Conservation (phyloP, 768 basidiomycete species). For the Vishniacozyma victoriae region DNA sequence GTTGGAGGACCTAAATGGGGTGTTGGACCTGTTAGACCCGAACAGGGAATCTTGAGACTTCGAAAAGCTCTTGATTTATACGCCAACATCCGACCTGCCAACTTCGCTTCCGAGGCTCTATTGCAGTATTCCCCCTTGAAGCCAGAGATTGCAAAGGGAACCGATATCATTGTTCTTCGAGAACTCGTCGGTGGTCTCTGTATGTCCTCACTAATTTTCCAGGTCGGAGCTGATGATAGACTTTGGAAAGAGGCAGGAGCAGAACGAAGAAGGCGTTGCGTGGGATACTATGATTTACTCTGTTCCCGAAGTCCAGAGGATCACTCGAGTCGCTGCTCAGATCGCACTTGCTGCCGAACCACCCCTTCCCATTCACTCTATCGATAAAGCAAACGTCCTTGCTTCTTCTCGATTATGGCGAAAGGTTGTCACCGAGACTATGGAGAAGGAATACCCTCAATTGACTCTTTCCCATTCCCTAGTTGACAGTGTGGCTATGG, state of each 20-base stretch:
- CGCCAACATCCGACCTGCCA: constrained; percentile 95
- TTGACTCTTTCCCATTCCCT: constrained; percentile 81
- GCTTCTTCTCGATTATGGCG: constrained; percentile 92
- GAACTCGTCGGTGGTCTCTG: constrained; percentile 92
- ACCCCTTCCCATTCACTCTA: constrained; percentile 79
- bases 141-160: constrained; percentile 68
- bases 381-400: constrained; percentile 98
- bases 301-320: constrained; percentile 81
- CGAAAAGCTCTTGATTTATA: constrained; percentile 91
- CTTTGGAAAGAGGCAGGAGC: constrained; percentile 89
- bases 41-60: constrained; percentile 77
- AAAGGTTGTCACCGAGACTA: constrained; percentile 78
- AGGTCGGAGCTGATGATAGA: constrained; percentile 47
- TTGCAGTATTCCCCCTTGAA: constrained; percentile 83
- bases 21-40: constrained; percentile 82
- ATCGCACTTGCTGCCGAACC: constrained; percentile 78
- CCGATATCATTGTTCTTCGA: constrained; percentile 84
- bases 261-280: constrained; percentile 61
- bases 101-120: constrained; percentile 86
- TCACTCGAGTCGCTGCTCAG: constrained; percentile 90
- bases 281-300: constrained; percentile 94
- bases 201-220: constrained; percentile 22
- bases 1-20: constrained; percentile 99
- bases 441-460: constrained; percentile 80
- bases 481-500: constrained; percentile 94